These are phyloP conservation scores for Croton setiger DNA, from an alignment of 441 rosid species.

Conservation along the genomic window DNA sequence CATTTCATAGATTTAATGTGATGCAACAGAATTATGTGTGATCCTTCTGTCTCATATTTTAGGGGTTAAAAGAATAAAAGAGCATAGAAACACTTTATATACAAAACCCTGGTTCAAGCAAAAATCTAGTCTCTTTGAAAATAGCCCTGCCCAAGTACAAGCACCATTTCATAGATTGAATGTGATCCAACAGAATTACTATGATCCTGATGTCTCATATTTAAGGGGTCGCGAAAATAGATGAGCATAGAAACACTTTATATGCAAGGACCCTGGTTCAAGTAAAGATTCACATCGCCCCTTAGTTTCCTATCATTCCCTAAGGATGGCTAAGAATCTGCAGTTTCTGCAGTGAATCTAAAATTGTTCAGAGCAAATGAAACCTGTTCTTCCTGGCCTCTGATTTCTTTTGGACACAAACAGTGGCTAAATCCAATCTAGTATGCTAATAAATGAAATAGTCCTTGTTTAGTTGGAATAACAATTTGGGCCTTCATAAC, in stretches of 20 bases:
- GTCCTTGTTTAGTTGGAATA: not conserved
- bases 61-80: not conserved
- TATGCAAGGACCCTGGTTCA: not conserved
- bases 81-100: not conserved
- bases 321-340: not conserved
- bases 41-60: not conserved
- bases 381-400: not conserved
- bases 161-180: not conserved
- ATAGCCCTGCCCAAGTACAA: not conserved
- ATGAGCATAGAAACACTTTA: not conserved
- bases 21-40: not conserved
- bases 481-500: not conserved
- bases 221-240: not conserved
- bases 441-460: no score
- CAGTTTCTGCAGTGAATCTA: not conserved
- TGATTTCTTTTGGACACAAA: not conserved
- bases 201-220: not conserved
- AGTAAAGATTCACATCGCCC: not conserved
- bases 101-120: not conserved
- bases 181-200: not conserved
- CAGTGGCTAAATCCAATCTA: not conserved
- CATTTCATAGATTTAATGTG: not conserved
- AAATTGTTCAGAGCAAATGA: not conserved
- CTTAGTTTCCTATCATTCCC: not conserved
- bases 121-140: not conserved